Conservation (phyloP, 805 yeast genomes). For the Lachancea quebecensis region DNA sequence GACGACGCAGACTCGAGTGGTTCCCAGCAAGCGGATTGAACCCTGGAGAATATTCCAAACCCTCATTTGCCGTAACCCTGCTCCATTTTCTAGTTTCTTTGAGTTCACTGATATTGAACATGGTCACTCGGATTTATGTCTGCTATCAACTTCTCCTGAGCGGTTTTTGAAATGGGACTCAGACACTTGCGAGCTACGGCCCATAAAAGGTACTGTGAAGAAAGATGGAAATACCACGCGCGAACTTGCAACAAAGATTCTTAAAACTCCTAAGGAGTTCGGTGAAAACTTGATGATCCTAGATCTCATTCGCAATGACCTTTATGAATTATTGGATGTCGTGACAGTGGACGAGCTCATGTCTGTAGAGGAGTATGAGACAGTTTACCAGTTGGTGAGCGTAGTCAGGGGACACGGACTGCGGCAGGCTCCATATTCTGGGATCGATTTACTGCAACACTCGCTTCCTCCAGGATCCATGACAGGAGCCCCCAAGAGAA, state of each 20-base stretch:
- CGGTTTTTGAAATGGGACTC: conserved; percentile 77
- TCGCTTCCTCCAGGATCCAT: conserved; percentile 97
- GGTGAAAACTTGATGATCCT: conserved; percentile 98
- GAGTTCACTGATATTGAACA: conserved; percentile 39
- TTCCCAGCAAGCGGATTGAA: conserved; percentile 40
- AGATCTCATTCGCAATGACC: conserved; percentile 88
- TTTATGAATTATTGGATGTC: conserved; percentile 54
- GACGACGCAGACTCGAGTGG: conserved; percentile 64
- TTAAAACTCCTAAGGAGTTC: conserved; percentile 82
- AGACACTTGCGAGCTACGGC: conserved; percentile 68
- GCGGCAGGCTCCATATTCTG: conserved; percentile 37
- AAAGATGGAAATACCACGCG: conserved; percentile 49
- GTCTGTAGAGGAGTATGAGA: conserved; percentile 87
- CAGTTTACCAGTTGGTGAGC: conserved; percentile 87
- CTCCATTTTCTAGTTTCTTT: conserved; percentile 85
- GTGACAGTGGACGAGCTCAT: conserved; percentile 75
- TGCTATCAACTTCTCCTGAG: conserved; percentile 91
- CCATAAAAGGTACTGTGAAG: conserved; percentile 92
- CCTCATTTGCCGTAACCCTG: conserved; percentile 69
- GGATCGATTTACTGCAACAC: conserved; percentile 69
- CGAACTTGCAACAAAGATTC: conserved; percentile 53
- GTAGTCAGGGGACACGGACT: conserved; percentile 61
- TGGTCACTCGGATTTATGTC: conserved; percentile 37
- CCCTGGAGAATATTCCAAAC: conserved; percentile 81
- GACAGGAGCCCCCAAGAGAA: conserved; percentile 98